phyloP scores from a whole-genome alignment of 169 alveolate genomes.

The Cryptosporidium sp. region DNA sequence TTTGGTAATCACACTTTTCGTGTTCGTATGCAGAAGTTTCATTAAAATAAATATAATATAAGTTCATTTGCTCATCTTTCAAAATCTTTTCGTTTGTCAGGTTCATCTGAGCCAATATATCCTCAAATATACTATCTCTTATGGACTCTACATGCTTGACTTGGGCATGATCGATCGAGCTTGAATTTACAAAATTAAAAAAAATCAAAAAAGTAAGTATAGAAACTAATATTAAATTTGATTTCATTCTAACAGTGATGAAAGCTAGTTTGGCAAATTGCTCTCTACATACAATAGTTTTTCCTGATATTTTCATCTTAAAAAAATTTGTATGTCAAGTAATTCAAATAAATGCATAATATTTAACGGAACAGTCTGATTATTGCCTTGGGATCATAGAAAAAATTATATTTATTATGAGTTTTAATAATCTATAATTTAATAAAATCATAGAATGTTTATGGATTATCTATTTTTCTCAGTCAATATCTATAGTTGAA shows the following conservation, averaged over 20 bases:
- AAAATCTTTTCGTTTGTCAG: slow-evolving; percentile 12
- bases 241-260: not conserved
- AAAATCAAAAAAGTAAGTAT: not conserved
- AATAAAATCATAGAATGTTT: not conserved
- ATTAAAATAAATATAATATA: slow-evolving; percentile 23
- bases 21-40: slow-evolving; percentile 17
- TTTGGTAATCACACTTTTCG: slow-evolving; percentile 4
- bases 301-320: not conserved
- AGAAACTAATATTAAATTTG: not conserved
- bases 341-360: slow-evolving; percentile 29
- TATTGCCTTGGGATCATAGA: not conserved
- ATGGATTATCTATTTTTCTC: not conserved
- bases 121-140: slow-evolving; percentile 25
- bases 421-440: not conserved
- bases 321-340: slow-evolving; percentile 29
- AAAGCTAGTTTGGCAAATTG: not conserved
- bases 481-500: not conserved
- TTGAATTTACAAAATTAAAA: not conserved
- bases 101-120: slow-evolving; percentile 35
- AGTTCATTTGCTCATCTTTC: slow-evolving; percentile 9
- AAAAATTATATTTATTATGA: not conserved
- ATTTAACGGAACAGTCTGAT: not conserved
- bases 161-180: not conserved
- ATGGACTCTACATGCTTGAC: not conserved
- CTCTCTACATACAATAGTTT: not conserved